Evolutionary conservation across 2,329 filamentous ascomycete genomes (phyloP), one percentile per base, ranked within the genome.

Genomic region (Pestalotiopsis sp.): DNA sequence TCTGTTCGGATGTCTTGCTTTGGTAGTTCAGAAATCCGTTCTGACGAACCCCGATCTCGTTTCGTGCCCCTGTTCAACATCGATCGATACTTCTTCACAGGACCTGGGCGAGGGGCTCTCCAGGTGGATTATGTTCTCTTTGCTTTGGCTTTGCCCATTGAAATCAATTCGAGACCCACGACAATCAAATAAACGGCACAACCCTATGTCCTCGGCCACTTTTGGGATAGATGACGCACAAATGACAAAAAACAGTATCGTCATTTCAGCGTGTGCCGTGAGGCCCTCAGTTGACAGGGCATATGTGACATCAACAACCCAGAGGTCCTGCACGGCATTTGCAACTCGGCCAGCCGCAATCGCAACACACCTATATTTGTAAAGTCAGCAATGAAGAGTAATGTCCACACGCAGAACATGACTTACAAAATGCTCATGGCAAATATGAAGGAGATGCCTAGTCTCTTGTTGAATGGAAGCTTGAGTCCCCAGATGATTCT

Each of bases 401-500:
- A 3, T 9, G 5, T 3, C 17, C 7, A 9, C 45, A n/a, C 6
- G 17, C 0, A n/a, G 6, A 17, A 52, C n/a, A 38, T 4, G 38
- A 25, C 59, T 36, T 41, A 62, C 59, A 62, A n/a, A 0, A 62
- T 4, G n/a, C 64, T 49, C 9, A 58, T 36, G 14, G 45, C 31
- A 49, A 66, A 66, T n/a, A 58, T 27, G 11, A 58, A n/a, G 0
- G 64, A 66, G 27, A 58, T 49, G 9, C 64, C 64, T 14, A 39
- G 31, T 23, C 52, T 66, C 31, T 41, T 66, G 6, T 14, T 56
- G 17, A 23, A 31, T 1, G 64, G 45, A 3, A 66, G 4, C 5
- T 57, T 56, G 6, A 66, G 64, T 31, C 25, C n/a, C 64, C 64
- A 66, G 27, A 66, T 66, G 31, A 66, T 49, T 4, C 45, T 41